A percentile compares a stretch with the other conserved stretches of the same genome.
phyloP scores from a whole-genome alignment of 2,329 filamentous ascomycete genomes.

The Scedosporium apiospermum region DNA sequence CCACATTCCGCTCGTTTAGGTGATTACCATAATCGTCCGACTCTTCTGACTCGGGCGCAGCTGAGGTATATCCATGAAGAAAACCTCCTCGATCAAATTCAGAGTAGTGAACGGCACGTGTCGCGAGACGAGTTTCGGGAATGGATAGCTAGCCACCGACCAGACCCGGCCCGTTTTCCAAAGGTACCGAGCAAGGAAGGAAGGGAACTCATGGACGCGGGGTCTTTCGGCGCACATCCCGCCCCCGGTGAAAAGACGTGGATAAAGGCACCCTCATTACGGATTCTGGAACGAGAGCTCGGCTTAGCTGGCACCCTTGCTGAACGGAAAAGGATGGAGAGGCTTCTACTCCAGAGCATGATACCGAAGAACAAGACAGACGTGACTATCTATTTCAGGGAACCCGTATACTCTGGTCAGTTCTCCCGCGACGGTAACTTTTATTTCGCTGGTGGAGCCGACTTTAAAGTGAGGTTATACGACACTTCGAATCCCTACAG shows the following conservation, averaged over 20 bases:
- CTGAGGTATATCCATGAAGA: background rate
- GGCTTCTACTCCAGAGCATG: conserved; percentile 63
- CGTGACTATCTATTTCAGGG: conserved; percentile 78
- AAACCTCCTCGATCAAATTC: background rate
- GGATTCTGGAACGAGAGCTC: conserved; percentile 73
- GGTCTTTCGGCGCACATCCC: conserved; percentile 61
- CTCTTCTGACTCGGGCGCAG: background rate
- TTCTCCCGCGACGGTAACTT: conserved; percentile 97
- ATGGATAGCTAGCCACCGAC: conserved; percentile 1
- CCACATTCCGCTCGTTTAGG: background rate
- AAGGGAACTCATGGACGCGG: conserved; percentile 68
- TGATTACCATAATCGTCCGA: background rate
- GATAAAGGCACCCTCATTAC: conserved; percentile 52
- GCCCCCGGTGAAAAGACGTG: background rate
- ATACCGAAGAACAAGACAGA: conserved; percentile 72
- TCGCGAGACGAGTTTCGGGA: background rate
- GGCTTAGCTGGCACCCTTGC: conserved; percentile 53
- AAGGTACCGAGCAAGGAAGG: conserved; percentile 76
- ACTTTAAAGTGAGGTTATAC: conserved; percentile 94
- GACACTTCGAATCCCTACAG: conserved; percentile 92
- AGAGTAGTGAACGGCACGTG: background rate
- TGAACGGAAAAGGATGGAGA: conserved; percentile 50
- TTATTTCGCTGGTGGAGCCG: conserved; percentile 86
- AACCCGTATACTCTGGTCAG: conserved; percentile 86
- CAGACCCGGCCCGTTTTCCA: conserved; percentile 59